Percentiles rank a stretch among this genome's conserved stretches.
phyloP scores from a whole-genome alignment of 306 rosid species.

The Malus fusca region DNA sequence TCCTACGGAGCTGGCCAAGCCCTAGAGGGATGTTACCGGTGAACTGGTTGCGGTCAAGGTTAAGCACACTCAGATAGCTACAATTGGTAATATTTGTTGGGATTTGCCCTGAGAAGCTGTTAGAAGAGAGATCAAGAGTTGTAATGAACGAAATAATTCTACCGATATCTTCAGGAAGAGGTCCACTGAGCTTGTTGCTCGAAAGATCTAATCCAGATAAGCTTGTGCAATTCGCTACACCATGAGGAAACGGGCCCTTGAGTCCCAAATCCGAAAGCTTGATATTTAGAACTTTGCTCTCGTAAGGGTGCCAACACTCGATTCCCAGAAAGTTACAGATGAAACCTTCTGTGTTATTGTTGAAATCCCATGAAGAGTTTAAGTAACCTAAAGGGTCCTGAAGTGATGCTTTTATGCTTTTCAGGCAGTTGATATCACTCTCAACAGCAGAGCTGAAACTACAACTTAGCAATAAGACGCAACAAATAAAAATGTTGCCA shows the following conservation, averaged over 20 bases:
- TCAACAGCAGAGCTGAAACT: slow-evolving; percentile 34
- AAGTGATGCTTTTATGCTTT: slow-evolving; percentile 22
- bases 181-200: slow-evolving; percentile 43
- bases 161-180: slow-evolving; percentile 36
- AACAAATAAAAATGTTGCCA: neutral
- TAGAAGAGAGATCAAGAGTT: slow-evolving; percentile 55
- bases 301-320: slow-evolving; percentile 88
- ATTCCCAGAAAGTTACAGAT: slow-evolving; percentile 62
- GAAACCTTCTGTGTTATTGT: slow-evolving; percentile 50
- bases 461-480: slow-evolving; percentile 32
- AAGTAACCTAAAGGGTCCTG: slow-evolving; percentile 47
- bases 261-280: slow-evolving; percentile 60
- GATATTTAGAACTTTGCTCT: slow-evolving; percentile 60
- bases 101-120: slow-evolving; percentile 57
- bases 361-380: slow-evolving; percentile 54
- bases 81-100: slow-evolving; percentile 34
- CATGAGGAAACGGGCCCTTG: slow-evolving; percentile 54
- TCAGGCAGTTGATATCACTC: slow-evolving; percentile 55
- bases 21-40: slow-evolving; percentile 51
- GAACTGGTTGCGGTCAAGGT: slow-evolving; percentile 53
- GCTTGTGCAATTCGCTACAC: slow-evolving; percentile 46
- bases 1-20: slow-evolving; percentile 26
- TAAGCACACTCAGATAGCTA: slow-evolving; percentile 48
- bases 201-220: slow-evolving; percentile 78
- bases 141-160: neutral